Evolutionary conservation across 2,329 filamentous ascomycete genomes (phyloP).

Genomic region (Berkeleyomyces basicola): DNA sequence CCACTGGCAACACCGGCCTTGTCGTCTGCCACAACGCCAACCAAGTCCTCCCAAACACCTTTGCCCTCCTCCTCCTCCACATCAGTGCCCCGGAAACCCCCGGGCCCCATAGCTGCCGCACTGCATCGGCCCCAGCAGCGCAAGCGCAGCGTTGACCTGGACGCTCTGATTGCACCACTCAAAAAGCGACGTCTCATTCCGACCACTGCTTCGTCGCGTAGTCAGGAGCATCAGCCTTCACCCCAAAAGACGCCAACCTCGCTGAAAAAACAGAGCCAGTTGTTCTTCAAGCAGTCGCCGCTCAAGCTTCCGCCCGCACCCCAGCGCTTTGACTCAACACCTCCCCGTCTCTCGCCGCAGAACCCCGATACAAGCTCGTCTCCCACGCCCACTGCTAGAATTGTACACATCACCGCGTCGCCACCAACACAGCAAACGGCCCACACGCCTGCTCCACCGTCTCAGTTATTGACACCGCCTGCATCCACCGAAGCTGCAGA

Average conservation of each 20-base stretch:
- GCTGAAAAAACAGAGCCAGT: background rate
- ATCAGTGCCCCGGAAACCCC: background rate
- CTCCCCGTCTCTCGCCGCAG: background rate
- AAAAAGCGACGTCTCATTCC: conserved; percentile 2
- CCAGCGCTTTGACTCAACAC: background rate
- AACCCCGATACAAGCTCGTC: background rate
- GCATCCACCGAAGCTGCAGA: background rate
- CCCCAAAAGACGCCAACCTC: background rate
- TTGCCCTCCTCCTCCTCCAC: background rate
- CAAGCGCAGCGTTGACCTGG: conserved; percentile 10
- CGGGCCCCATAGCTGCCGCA: background rate
- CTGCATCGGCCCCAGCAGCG: conserved; percentile 1
- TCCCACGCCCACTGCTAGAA: background rate
- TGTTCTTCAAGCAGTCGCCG: background rate
- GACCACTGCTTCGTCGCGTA: background rate
- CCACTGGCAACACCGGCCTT: background rate
- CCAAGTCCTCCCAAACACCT: background rate
- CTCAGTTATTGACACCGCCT: background rate
- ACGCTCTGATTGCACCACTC: conserved; percentile 6
- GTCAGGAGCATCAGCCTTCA: background rate
- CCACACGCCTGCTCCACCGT: background rate
- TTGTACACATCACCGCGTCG: background rate
- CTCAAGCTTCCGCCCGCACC: background rate
- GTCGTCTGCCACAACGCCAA: background rate
- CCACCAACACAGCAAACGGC: background rate